Base-by-base conservation (phyloP, 2,329 filamentous ascomycete species). In the Eurotiales sp. region DNA sequence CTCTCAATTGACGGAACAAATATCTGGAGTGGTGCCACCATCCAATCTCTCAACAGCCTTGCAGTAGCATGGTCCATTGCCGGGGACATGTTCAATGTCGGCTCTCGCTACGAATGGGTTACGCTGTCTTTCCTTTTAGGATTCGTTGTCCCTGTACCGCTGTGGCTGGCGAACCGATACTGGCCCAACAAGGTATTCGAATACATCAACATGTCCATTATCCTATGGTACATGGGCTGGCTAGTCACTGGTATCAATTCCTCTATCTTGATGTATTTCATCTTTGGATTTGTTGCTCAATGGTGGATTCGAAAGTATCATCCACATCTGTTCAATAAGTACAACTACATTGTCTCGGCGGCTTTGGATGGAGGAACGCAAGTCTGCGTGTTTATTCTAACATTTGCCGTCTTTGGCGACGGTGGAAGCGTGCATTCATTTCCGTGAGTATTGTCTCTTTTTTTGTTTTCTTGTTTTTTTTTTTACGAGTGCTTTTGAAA, bases 11-110 rank as follows among this genome's bases (percentile, higher is more conserved):
- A 75, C 42, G 76, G 74, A 4, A 70, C 65, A 44, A 72, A 71
- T 53, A 70, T 76, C 37, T 78, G 76, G 76, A 73, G 70, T 22
- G 75, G 77, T n/a, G 70, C 74, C 11, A 70, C 72, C 34, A 65
- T 77, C 2, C 76, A 79, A 56, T 19, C 27, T 2, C 73, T 70
- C 64, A 78, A 78, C 55, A 70, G 73, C n/a, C 63, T 69, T 12
- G 70, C 70, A 25, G 64, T 70, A 14, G 61, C 69, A 2, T 75
- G 68, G 66, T 60, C 64, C 14, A 61, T 76, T n/a, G 69, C 73
- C 5, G 65, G 69, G 36, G 58, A 72, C n/a, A 64, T 78, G 56
- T 77, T 75, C 59, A 66, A 62, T 40, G 54, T 71, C 22, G 69
- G 66, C 12, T 61, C 61, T 0, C 64, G 61, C 14, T 75, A 74